Evolutionary conservation across 73 alveolate species (phyloP), one percentile per base, ranked within the genome.

Genomic region (Durusdinium trenchii): DNA sequence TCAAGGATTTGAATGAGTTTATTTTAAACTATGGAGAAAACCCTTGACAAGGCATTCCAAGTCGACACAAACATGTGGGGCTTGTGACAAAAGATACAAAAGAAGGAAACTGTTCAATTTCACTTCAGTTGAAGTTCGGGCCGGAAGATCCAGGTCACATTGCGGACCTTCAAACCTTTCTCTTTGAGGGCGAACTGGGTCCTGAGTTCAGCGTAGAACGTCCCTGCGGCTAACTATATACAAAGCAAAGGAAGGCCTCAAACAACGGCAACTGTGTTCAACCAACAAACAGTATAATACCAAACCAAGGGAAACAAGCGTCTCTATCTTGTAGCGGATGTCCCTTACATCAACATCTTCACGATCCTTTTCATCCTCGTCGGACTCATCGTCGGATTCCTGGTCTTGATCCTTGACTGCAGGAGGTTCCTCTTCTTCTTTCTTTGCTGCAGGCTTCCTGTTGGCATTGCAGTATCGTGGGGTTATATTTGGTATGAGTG

Each of bases 321-420:
- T 47, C 93, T 82, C 93, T 2, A 82, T 48, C 51, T 35, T 82
- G 93, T 82, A 82, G 75, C 93, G 93, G 38, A 82, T 61, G 50
- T 82, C 93, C 10, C 93, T 47, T n/a, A 82, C 93, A 82, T 82
- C 93, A 0, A 50, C 75, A 82, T 82, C 93, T 3, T 82, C 93
- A 47, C 93, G 71, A 48, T 82, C 93, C 2, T 82, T 82, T 5
- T 10, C 6, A 2, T 42, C 93, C 26, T 47, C 36, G 50, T 50
- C 73, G 5, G 89, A 78, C 42, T 79, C 47, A 50, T 79, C 90
- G 46, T 79, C 90, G 18, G 75, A 10, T 4, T 82, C 93, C 47
- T 50, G 36, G 50, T 82, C 93, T 48, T 50, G 73, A 69, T 82
- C 50, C 51, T 43, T 76, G 40, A 45, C 86, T 3, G 52, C 84